These are phyloP conservation scores for Pseudonitzschia delicatissima DNA, from an alignment of 108 stramenopile species.

Conservation along the genomic window DNA sequence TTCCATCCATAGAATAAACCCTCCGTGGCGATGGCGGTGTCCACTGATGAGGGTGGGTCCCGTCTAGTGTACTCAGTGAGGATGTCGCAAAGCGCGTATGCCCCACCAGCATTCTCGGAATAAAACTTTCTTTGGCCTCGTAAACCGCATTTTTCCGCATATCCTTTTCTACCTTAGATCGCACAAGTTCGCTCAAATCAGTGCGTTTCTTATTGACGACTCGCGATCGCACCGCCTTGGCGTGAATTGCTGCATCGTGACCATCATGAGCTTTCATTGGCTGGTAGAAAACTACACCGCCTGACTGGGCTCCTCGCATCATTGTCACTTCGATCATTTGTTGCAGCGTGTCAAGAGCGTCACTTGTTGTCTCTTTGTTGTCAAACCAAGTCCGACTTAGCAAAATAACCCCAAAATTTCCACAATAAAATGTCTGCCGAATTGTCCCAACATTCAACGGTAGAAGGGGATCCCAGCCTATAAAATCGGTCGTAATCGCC, in stretches of 20 bases:
- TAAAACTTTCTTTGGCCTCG: not conserved
- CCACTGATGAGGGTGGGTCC: conserved; percentile 83
- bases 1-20: conserved; percentile 22
- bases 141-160: conserved; percentile 11
- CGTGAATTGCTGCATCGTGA: not conserved
- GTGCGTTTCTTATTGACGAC: conserved; percentile 81
- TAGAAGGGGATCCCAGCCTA: conserved; percentile 34
- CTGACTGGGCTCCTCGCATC: conserved; percentile 87
- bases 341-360: conserved; percentile 65
- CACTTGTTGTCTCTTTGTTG: conserved; percentile 43
- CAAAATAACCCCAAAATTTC: conserved; percentile 77
- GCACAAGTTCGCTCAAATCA: conserved; percentile 54
- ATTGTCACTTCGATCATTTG: conserved; percentile 82
- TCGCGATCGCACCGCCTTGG: conserved; percentile 57
- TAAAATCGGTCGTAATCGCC: conserved; percentile 60
- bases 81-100: conserved; percentile 83
- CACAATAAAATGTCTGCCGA: conserved; percentile 46
- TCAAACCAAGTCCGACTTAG: conserved; percentile 66
- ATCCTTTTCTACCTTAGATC: conserved; percentile 34
- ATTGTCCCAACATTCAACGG: not conserved
- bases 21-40: conserved; percentile 30
- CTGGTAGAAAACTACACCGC: conserved; percentile 59
- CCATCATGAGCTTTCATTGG: conserved; percentile 1
- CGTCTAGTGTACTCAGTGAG: conserved; percentile 65
- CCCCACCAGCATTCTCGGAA: conserved; percentile 41